Conservation (phyloP, 1,284 basidiomycete genomes). For the Austroboletus niveus region DNA sequence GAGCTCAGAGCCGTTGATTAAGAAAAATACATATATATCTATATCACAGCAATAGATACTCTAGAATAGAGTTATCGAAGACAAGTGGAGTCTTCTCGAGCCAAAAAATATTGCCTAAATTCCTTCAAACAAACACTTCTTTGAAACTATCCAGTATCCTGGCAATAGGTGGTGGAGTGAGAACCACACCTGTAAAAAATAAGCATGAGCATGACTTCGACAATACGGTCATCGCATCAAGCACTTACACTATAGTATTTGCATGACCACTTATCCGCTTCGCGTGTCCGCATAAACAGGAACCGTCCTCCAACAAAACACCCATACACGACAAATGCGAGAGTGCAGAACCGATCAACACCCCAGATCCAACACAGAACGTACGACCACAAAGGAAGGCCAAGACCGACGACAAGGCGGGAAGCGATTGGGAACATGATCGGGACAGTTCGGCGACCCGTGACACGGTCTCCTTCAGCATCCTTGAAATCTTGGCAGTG, state of each 20-base stretch:
- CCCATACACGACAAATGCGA: constrained; percentile 27
- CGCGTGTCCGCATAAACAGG: constrained; percentile 19
- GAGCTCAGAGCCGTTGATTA: too few relatives aligned
- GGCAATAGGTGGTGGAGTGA: constrained; percentile 32
- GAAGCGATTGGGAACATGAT: constrained; percentile 33
- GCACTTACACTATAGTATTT: constrained; percentile 36
- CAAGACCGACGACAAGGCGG: constrained; percentile 24
- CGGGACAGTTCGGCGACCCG: constrained; percentile 36
- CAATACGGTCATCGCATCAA: too few relatives aligned
- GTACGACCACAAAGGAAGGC: constrained; percentile 25
- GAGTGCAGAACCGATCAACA: constrained; percentile 21
- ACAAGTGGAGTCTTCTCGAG: too few relatives aligned
- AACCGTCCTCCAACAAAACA: constrained; percentile 30
- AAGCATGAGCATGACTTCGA: too few relatives aligned
- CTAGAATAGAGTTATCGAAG: too few relatives aligned
- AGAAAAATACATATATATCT: too few relatives aligned
- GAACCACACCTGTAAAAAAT: constrained; percentile 27
- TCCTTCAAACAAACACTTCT: constrained; percentile 6
- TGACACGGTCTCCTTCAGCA: constrained; percentile 32
- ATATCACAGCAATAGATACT: too few relatives aligned
- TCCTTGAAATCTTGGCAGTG: constrained; percentile 45
- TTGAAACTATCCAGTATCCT: constrained; percentile 34
- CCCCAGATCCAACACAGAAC: constrained; percentile 27
- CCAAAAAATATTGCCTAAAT: too few relatives aligned
- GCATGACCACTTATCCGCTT: constrained; percentile 31